phyloP scores from a whole-genome alignment of 225 moss, liverwort and hornwort genomes.

The Climacium dendroides region DNA sequence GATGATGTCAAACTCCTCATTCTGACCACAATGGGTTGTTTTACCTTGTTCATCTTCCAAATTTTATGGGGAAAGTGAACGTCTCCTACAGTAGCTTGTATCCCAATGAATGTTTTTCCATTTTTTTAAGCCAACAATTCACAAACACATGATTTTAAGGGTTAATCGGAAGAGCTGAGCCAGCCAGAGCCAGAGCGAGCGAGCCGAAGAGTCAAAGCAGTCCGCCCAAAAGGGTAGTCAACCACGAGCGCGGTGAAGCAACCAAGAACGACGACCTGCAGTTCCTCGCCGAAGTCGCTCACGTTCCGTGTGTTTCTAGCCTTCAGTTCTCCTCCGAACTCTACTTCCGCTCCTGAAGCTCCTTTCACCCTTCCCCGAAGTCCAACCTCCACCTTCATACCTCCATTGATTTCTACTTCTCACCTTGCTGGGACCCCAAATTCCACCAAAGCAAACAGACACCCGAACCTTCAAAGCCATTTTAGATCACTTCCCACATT shows the following conservation, averaged over 20 bases:
- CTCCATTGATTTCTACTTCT: neutral
- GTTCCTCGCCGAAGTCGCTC: neutral
- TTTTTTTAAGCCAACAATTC: too few species aligned
- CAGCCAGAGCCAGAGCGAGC: neutral
- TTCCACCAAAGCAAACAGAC: neutral
- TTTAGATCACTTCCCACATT: neutral
- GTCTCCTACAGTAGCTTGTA: too few species aligned
- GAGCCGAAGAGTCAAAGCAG: neutral
- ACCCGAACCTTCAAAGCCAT: neutral
- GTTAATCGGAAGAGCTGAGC: too few species aligned
- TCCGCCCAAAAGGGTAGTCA: neutral
- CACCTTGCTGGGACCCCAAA: neutral
- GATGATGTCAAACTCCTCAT: too few species aligned
- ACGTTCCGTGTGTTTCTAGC: neutral
- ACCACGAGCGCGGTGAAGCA: neutral
- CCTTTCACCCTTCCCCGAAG: neutral
- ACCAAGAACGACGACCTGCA: neutral
- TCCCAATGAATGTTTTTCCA: too few species aligned
- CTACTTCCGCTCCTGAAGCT: neutral
- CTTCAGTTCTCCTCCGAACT: neutral
- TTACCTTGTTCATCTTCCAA: too few species aligned
- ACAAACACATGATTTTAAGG: too few species aligned
- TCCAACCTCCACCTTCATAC: neutral
- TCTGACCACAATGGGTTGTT: too few species aligned
- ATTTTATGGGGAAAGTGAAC: too few species aligned